phyloP scores from a whole-genome alignment of 1,139 yeast species.

The Candida dubliniensis region DNA sequence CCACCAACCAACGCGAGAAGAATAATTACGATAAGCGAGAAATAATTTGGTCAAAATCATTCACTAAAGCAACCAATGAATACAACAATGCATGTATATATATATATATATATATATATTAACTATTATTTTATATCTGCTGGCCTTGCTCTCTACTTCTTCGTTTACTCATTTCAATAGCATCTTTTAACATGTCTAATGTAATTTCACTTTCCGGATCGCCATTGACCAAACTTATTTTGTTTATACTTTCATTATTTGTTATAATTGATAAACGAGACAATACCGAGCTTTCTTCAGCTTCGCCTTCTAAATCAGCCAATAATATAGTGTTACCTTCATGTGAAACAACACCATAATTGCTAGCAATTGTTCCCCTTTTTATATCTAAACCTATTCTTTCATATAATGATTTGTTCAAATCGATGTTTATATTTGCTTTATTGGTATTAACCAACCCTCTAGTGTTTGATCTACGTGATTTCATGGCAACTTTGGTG shows the following conservation, averaged over 20 bases:
- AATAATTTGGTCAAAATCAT: too few relatives aligned
- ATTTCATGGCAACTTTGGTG: conserved; percentile 50
- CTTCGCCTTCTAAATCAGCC: conserved; percentile 77
- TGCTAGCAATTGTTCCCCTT: conserved; percentile 52
- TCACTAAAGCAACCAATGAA: not conserved
- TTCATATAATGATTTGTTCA: conserved; percentile 21
- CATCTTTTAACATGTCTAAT: conserved; percentile 43
- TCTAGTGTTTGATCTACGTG: conserved; percentile 35
- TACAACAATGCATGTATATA: not conserved
- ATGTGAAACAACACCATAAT: conserved; percentile 59
- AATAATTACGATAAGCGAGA: too few relatives aligned
- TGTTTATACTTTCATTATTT: conserved; percentile 17
- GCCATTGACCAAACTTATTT: conserved; percentile 23
- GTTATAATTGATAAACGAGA: conserved; percentile 44
- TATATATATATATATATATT: not conserved
- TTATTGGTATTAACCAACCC: conserved; percentile 49
- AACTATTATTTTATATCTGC: not conserved
- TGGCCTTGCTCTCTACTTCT: conserved; percentile 12
- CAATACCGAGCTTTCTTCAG: conserved; percentile 59
- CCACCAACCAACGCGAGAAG: not conserved
- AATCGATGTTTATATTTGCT: conserved; percentile 30
- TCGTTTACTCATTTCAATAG: conserved; percentile 31
- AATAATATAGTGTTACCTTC: conserved; percentile 44
- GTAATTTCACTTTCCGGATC: conserved; percentile 35
- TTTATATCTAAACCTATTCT: conserved; percentile 35